Conservation (phyloP, 2,329 filamentous ascomycete genomes). For the Monilinia laxa region DNA sequence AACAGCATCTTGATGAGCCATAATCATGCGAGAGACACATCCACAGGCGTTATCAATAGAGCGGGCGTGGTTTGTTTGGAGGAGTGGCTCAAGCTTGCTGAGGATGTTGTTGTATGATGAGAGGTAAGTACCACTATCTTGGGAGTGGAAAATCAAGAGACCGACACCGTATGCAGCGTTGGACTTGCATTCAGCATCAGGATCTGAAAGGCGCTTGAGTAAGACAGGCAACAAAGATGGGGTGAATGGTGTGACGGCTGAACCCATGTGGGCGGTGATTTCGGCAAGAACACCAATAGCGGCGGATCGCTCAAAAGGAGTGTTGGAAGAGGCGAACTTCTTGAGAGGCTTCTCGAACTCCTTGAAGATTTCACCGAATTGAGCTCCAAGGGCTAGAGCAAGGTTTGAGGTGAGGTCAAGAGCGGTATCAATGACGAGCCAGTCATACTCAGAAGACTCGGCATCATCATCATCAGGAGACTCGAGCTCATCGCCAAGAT, state of each 20-base stretch:
- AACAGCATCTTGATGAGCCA: conserved; percentile 78
- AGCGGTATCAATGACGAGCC: conserved; percentile 92
- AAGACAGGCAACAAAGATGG: conserved; percentile 73
- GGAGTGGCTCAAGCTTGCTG: conserved; percentile 79
- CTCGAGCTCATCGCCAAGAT: conserved; percentile 79
- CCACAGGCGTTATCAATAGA: conserved; percentile 92
- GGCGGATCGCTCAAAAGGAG: conserved; percentile 83
- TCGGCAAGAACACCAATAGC: conserved; percentile 91
- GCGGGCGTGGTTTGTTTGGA: conserved; percentile 74
- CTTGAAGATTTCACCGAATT: conserved; percentile 89
- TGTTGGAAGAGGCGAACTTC: conserved; percentile 82
- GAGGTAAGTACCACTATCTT: conserved; percentile 67
- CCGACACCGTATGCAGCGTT: conserved; percentile 93
- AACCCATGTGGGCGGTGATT: conserved; percentile 80
- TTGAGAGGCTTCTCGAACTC: conserved; percentile 90
- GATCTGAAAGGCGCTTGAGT: conserved; percentile 82
- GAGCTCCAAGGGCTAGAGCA: conserved; percentile 74
- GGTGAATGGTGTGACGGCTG: conserved; percentile 79
- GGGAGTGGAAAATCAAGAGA: conserved; percentile 78
- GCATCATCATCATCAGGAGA: conserved; percentile 65
- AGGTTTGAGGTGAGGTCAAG: conserved; percentile 87
- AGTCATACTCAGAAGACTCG: conserved; percentile 92
- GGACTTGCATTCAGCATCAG: conserved; percentile 88
- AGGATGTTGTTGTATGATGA: conserved; percentile 76
- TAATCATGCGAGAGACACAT: conserved; percentile 88